These are phyloP conservation scores for Solanum chmielewskii DNA, from an alignment of 257 asterid species.

Conservation along the genomic window DNA sequence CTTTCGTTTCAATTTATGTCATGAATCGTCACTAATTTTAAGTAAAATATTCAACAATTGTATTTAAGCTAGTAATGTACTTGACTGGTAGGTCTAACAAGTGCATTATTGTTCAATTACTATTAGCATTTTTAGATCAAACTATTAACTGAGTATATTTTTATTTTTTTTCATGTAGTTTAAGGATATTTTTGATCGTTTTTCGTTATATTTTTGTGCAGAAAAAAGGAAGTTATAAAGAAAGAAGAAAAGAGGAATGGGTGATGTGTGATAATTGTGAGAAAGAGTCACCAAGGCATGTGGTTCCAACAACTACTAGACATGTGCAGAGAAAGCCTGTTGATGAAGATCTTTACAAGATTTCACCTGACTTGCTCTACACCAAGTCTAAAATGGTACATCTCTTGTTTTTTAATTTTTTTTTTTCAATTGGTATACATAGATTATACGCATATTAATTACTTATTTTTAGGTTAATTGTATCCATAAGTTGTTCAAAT, in stretches of 20 bases:
- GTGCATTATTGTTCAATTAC: not conserved
- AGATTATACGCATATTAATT: not conserved
- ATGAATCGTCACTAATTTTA: not conserved
- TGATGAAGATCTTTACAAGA: slow-evolving; percentile 80
- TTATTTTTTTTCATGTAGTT: not conserved
- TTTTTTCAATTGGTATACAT: not conserved
- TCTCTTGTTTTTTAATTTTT: too few species aligned
- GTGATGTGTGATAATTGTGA: slow-evolving; percentile 35
- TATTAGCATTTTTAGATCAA: too few species aligned
- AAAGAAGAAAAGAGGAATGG: slow-evolving; percentile 25
- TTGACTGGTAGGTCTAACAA: not conserved
- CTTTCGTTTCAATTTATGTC: not conserved
- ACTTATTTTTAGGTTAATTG: too few species aligned
- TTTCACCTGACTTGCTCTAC: slow-evolving; percentile 60
- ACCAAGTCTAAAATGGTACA: slow-evolving; percentile 38
- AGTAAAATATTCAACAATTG: not conserved
- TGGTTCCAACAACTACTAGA: slow-evolving; percentile 8
- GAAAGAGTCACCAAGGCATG: slow-evolving; percentile 15
- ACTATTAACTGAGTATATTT: too few species aligned
- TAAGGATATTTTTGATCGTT: accelerated
- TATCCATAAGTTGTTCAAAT: too few species aligned
- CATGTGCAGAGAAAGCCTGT: slow-evolving; percentile 39
- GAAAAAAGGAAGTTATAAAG: slow-evolving; percentile 26
- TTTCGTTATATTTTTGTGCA: not conserved
- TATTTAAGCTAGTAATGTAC: not conserved